A percentile compares a stretch with the other conserved stretches of the same genome.
These are phyloP conservation scores for Pulicaria dysenterica DNA, from an alignment of 129 eudicot genomes.

Conservation along the genomic window DNA sequence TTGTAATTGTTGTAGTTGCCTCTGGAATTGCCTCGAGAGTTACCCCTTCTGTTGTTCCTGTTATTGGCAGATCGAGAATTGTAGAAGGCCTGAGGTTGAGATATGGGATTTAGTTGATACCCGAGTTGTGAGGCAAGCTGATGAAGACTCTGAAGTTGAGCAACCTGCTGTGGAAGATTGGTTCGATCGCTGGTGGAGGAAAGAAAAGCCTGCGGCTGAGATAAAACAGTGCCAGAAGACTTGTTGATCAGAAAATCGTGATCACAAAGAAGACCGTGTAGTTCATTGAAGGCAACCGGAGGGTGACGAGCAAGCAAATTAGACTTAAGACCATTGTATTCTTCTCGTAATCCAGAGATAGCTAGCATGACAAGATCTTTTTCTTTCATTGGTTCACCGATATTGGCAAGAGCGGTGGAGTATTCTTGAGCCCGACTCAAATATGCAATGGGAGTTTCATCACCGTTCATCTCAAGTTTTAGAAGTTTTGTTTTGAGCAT, in stretches of 20 bases:
- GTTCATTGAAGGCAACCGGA: neutral
- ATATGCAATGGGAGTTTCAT: neutral
- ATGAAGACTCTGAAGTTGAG: neutral
- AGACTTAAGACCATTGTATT: neutral
- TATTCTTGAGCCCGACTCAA: neutral
- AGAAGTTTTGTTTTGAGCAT: neutral
- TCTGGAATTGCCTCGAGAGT: neutral
- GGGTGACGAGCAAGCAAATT: neutral
- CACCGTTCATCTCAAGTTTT: neutral
- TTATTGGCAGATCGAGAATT: neutral
- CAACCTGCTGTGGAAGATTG: no score
- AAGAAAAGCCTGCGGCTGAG: no score
- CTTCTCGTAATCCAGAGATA: neutral
- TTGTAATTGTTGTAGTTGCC: neutral
- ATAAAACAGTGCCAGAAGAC: no score
- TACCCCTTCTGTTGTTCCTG: neutral
- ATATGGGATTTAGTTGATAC: neutral
- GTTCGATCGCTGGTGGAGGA: no score
- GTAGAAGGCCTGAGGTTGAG: neutral
- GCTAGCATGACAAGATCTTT: slow-evolving; percentile 2
- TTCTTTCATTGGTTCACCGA: neutral
- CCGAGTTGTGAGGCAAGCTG: neutral
- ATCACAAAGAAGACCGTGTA: neutral
- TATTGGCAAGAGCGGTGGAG: neutral
- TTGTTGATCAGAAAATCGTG: neutral